Evolutionary conservation across 441 rosid genomes (phyloP), one percentile per base, ranked within the genome.

Genomic region (Omphalea diandra): DNA sequence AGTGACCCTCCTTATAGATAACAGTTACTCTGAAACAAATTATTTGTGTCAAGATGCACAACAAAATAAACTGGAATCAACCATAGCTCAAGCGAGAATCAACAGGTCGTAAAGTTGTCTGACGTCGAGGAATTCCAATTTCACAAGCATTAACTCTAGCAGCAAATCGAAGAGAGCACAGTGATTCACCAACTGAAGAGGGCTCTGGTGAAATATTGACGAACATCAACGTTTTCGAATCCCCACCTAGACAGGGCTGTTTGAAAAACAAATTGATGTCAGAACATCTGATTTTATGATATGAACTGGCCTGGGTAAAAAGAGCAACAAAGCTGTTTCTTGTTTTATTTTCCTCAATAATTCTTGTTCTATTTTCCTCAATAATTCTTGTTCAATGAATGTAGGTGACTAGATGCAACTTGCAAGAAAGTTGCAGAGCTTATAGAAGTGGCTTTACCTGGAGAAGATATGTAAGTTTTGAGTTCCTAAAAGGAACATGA

Each of bases 161-260:
- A 26, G 99, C 99, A 61, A 96, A 93, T 8, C 97, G 81, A 33
- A 96, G 93, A 17, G 99, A 96, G 77, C 98, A 96, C 0, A 96
- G 83, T 0, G 99, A 96, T 71, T 96, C 99, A 0, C 97, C 97
- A 0, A 84, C 74, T 0, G 99, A 96, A 29, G 92, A 60, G 18
- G 97, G 83, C n/a, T 91, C 97, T 0, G 99, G 99, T 10, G 97
- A 86, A 32, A 96, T 84, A 73, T 96, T 96, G 15, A 91, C 99
- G 65, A 96, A 87, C 98, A 96, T 96, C 50, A 96, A 79, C 0
- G 99, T 94, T 73, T 96, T 96, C 4, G 99, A 96, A 43, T 96
- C 97, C 2, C 99, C 98, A 7, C 99, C 99, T 29, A 96, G 80
- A 65, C 97, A 96, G n/a, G 99, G 98, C 98, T 96, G 99, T 64